These are phyloP conservation scores for Ettlia oleoabundans DNA, from an alignment of 139 green algal species.

Conservation along the genomic window DNA sequence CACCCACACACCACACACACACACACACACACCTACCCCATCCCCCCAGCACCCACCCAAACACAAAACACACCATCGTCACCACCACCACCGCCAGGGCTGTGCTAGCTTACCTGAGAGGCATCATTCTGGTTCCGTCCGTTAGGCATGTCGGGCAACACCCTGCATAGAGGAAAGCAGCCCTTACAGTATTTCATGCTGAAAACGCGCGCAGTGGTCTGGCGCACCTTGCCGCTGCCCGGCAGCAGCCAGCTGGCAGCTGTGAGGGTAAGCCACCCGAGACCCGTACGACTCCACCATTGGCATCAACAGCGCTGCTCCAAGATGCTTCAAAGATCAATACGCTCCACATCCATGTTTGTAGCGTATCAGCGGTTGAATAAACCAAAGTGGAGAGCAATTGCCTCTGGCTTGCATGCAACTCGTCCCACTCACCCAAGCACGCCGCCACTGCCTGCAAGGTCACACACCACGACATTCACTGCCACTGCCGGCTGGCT, in stretches of 20 bases:
- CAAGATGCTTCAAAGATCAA: no score
- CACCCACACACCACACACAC: no score
- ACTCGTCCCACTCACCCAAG: not conserved
- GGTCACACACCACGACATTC: conserved; percentile 15
- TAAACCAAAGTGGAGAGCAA: not conserved
- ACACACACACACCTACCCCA: no score
- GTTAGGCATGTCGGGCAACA: conserved; percentile 20
- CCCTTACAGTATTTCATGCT: not conserved
- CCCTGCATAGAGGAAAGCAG: not conserved
- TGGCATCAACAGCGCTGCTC: no score
- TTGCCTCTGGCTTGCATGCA: not conserved
- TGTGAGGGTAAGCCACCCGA: no score
- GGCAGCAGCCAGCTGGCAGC: not conserved
- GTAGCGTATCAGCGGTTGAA: not conserved
- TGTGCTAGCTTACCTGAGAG: no score
- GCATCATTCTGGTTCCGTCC: not conserved
- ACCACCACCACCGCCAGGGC: no score
- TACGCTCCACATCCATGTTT: no score
- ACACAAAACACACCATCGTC: no score
- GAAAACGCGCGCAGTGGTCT: not conserved
- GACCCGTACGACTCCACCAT: no score
- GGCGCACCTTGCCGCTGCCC: no score
- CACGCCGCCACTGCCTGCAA: not conserved
- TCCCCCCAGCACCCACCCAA: no score
- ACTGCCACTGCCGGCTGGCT: not conserved